Percentiles rank a stretch among this genome's conserved stretches.
These are phyloP conservation scores for Xenosphaeropsis pyriputrescens DNA, from an alignment of 2,329 filamentous ascomycete genomes.

Conservation along the genomic window DNA sequence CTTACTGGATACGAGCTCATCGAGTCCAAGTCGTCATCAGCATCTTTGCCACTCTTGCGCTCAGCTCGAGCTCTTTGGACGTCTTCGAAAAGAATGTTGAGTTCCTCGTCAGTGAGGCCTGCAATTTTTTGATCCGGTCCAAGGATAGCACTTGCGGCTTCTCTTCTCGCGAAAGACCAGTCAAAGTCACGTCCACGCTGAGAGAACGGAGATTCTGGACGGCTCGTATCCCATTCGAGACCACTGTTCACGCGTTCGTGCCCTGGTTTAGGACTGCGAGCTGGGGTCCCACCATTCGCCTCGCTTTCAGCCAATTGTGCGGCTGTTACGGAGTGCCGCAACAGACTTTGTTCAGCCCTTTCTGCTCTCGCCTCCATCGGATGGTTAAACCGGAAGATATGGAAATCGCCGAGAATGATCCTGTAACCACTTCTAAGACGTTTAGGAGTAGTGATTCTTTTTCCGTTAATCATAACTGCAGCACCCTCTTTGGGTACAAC, in stretches of 20 bases:
- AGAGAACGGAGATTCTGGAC: slow-evolving; percentile 67
- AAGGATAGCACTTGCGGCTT: slow-evolving; percentile 83
- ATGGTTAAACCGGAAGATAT: slow-evolving; percentile 98
- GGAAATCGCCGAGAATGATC: slow-evolving; percentile 93
- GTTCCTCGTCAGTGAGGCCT: slow-evolving; percentile 80
- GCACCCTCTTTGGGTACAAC: slow-evolving; percentile 82
- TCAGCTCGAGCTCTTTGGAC: slow-evolving; percentile 76
- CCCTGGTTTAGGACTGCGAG: slow-evolving; percentile 41
- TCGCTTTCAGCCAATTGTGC: slow-evolving; percentile 37
- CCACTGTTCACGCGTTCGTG: slow-evolving; percentile 81
- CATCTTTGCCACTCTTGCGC: slow-evolving; percentile 56
- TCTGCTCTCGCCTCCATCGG: slow-evolving; percentile 91
- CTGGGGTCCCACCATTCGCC: slow-evolving; percentile 41
- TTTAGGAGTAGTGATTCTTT: slow-evolving; percentile 74
- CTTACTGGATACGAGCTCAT: slow-evolving; percentile 74
- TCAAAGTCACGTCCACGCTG: slow-evolving; percentile 68
- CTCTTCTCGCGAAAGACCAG: slow-evolving; percentile 84
- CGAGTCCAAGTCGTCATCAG: slow-evolving; percentile 83
- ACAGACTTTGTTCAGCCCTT: slow-evolving; percentile 70
- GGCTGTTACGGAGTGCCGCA: slow-evolving; percentile 67
- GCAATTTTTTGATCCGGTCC: slow-evolving; percentile 86
- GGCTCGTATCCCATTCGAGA: slow-evolving; percentile 52
- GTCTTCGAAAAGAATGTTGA: slow-evolving; percentile 87
- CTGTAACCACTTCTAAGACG: slow-evolving; percentile 83
- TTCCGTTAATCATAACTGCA: slow-evolving; percentile 94